A percentile compares a stretch with the other conserved stretches of the same genome.
phyloP scores from a whole-genome alignment of 495 filamentous ascomycete genomes.

The Penicillium coffeae region DNA sequence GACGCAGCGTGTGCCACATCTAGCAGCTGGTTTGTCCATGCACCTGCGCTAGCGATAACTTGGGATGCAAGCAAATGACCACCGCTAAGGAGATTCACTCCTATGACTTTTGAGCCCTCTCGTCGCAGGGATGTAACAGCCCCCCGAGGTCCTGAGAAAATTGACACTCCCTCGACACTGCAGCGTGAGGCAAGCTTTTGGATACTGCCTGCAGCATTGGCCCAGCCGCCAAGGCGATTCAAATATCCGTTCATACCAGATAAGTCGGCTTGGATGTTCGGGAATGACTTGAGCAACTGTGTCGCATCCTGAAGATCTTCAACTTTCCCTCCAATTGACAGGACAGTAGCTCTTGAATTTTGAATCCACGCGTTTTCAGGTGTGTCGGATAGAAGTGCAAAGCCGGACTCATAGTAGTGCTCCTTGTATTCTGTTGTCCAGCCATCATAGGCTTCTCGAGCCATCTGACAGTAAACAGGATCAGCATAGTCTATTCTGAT shows the following conservation, averaged over 20 bases:
- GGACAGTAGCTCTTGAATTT: conserved; percentile 16
- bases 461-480: conserved; percentile 60
- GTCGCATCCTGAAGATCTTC: conserved; percentile 24
- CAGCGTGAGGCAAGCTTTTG: conserved; percentile 44
- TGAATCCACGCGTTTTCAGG: conserved; percentile 23
- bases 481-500: conserved; percentile 71
- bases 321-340: conserved; percentile 14
- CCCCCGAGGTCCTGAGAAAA: conserved; percentile 28
- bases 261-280: conserved; percentile 23
- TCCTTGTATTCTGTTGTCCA: conserved; percentile 54
- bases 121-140: conserved; percentile 21
- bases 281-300: conserved; percentile 17
- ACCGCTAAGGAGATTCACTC: conserved; percentile 52
- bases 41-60: conserved; percentile 69
- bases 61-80: conserved; percentile 56
- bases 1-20: conserved; percentile 42
- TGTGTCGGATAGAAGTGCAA: conserved; percentile 25
- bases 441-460: conserved; percentile 52
- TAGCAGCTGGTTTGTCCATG: conserved; percentile 61
- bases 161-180: conserved; percentile 23
- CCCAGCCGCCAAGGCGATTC: conserved; percentile 69
- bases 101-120: conserved; percentile 31
- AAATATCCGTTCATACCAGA: conserved; percentile 55
- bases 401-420: conserved; percentile 26
- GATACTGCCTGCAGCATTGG: conserved; percentile 65